Base-by-base conservation (phyloP, 169 alveolate species). In the Plasmodium knowlesi region DNA sequence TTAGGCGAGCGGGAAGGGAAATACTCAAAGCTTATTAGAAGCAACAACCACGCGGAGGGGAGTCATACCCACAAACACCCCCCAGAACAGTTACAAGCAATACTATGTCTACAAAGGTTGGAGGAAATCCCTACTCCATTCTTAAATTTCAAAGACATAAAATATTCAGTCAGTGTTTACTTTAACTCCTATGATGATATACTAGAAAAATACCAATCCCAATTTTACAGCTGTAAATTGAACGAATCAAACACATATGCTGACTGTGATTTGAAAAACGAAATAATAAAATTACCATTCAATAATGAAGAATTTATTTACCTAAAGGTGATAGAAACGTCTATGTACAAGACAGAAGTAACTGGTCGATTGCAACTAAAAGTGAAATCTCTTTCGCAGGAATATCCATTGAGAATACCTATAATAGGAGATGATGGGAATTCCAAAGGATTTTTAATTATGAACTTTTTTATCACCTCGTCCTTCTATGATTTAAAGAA, bases 341-440 rank as follows among this genome's bases (percentile, higher is more conserved):
- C 95, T n/a, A 84, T 88, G 82, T 94, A 89, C 93, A 83, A 74
- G 80, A 94, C 95, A 22, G 95, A 85, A 41, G 96, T 95, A 30
- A 93, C 93, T 14, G 97, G 97, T 10, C 86, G 97, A 25, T 57
- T 96, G 53, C 95, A 96, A 85, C 91, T 96, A 84, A 94, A 96
- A 81, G 92, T 96, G 39, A 95, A 91, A 22, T 86, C 97, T 10
- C 92, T 96, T 30, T 95, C 95, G 19, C 91, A 95, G 71, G 95
- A 94, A 72, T 96, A 95, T 85, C 97, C 96, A 34, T 83, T 96
- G 83, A 90, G 97, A 34, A 95, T 96, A 28, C 92, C 95, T 37
- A 93, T 96, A 37, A 96, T 95, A 43, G 96, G 97, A 81, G 97
- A 96, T 76, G 95, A 88, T 93, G 96, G 96, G 61, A 57, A 53